Conservation (phyloP, 768 basidiomycete species). For the Leccinum imitatum region DNA sequence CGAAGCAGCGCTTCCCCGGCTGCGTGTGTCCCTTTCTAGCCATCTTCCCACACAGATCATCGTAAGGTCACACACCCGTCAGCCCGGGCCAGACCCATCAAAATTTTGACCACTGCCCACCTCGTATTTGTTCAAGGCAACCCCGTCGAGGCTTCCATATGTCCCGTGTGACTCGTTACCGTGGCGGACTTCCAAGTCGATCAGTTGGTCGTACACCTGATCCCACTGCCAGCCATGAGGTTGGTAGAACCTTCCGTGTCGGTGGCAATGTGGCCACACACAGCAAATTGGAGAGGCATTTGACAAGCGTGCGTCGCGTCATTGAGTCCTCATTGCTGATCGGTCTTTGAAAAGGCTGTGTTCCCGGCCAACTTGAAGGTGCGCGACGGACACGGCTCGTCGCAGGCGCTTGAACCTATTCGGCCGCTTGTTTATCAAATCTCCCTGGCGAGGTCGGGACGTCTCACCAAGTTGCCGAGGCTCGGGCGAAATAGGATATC, state of each 20-base stretch:
- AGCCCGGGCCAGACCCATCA: not conserved
- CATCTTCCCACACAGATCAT: not conserved
- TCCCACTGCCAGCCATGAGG: not conserved
- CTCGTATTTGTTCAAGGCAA: not conserved
- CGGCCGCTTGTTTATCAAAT: not conserved
- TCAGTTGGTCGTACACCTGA: not conserved
- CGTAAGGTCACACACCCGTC: not conserved
- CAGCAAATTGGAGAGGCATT: not conserved
- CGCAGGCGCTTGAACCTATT: not conserved
- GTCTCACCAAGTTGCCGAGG: not conserved
- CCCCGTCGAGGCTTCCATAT: not conserved
- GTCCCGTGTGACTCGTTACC: not conserved
- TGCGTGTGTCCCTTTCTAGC: not conserved
- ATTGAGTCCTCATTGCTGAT: not conserved
- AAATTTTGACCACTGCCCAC: not conserved
- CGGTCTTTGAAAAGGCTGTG: not conserved
- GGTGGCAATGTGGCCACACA: not conserved
- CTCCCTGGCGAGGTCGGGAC: not conserved
- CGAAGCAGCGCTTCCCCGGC: not conserved
- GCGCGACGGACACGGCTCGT: not conserved
- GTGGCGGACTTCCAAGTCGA: not conserved
- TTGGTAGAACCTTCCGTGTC: not conserved
- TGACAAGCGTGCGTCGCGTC: not conserved
- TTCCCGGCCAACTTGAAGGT: not conserved
- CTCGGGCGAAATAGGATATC: not conserved